phyloP scores from a whole-genome alignment of 495 filamentous ascomycete genomes.

The Pyrenula massariospora region DNA sequence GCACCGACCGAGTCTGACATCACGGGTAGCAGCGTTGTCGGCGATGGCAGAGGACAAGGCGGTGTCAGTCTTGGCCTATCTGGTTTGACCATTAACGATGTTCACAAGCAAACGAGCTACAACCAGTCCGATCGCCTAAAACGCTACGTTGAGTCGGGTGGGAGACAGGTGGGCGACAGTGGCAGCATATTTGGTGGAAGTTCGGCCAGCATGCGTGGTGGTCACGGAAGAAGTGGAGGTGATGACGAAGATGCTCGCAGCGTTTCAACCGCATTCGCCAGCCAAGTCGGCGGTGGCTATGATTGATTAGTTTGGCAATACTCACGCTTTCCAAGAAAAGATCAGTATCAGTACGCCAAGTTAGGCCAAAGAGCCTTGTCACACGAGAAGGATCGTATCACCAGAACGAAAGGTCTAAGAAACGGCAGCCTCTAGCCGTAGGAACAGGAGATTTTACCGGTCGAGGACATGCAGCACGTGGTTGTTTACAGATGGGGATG shows the following conservation, averaged over 20 bases:
- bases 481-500: too few relatives aligned
- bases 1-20: constrained; percentile 82
- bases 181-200: constrained; percentile 69
- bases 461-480: too few relatives aligned
- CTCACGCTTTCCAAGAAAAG: background rate
- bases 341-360: background rate
- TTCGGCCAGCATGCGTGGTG: constrained; percentile 45
- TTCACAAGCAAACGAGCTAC: constrained; percentile 64
- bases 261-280: constrained; percentile 90
- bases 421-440: too few relatives aligned
- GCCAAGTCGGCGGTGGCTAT: constrained; percentile 82
- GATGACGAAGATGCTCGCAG: constrained; percentile 90
- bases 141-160: constrained; percentile 76
- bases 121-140: constrained; percentile 78
- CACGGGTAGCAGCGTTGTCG: constrained; percentile 57
- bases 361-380: background rate
- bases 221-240: constrained; percentile 35
- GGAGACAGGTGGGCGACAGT: constrained; percentile 43
- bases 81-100: constrained; percentile 66
- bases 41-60: constrained; percentile 63
- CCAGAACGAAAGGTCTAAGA: too few relatives aligned
- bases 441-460: too few relatives aligned
- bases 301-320: constrained; percentile 57
- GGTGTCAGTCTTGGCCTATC: constrained; percentile 66
- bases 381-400: background rate